Base-by-base conservation (phyloP, 345 rosid species). In the Ricinus communis region DNA sequence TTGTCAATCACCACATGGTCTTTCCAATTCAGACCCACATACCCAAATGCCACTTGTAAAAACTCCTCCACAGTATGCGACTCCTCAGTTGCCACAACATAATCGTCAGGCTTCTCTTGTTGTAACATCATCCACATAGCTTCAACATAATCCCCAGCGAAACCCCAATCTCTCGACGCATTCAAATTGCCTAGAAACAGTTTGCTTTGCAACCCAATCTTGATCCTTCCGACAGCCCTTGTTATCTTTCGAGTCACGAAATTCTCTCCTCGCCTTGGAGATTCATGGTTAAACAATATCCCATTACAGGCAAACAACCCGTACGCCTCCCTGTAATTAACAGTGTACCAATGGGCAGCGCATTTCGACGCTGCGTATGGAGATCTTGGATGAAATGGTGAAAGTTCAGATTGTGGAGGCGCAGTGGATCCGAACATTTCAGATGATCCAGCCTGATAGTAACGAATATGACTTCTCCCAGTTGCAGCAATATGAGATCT, bases 121-220 rank as follows among this genome's bases (percentile, higher is more conserved):
- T 94, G 98, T 73, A 94, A 66, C 98, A 94, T 94, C 91, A 94
- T 36, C 97, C 97, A 94, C 98, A 94, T 91, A n/a, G 98, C 98
- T 80, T 94, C 97, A 40, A 91, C 97, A 31, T 94, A 94, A 60
- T 94, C 97, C 54, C 97, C 97, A 0, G 97, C 98, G 43, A 94
- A 94, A 0, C 98, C 97, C 97, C 98, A 94, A 21, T 94, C 97
- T 70, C 98, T 77, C 11, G 98, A 85, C 6, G 98, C 97, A 68
- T 86, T 88, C 65, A 94, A 66, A 55, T 94, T 94, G 65, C 97
- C 98, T 66, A 94, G 62, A 67, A 86, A 94, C 53, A 94, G 78
- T 80, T 90, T 94, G 70, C 80, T 90, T 84, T 94, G 97, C 45
- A 94, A 40, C 49, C 97, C 98, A 0, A 82, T 74, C 87, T 88